Conservation (phyloP, 2,329 filamentous ascomycete genomes). For the Aspergillus alliaceus region DNA sequence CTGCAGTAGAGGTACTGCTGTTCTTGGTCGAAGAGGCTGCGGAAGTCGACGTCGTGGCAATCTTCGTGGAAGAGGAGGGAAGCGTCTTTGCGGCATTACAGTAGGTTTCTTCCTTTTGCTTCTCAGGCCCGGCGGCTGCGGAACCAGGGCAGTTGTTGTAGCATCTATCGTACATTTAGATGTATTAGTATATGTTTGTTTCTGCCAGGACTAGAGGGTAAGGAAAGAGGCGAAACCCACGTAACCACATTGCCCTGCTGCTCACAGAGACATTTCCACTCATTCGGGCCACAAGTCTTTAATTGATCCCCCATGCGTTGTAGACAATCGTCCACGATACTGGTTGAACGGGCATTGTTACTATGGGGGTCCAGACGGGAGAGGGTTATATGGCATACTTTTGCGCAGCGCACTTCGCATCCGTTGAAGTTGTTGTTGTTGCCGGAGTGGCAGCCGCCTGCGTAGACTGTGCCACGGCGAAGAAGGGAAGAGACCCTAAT, state of each 20-base stretch:
- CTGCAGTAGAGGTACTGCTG: not conserved
- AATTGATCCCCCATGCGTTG: conserved; percentile 42
- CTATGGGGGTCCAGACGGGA: not conserved
- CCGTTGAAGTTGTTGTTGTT: not conserved
- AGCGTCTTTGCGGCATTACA: conserved; percentile 45
- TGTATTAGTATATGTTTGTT: not conserved
- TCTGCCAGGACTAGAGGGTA: not conserved
- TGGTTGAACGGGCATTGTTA: conserved; percentile 18
- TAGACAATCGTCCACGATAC: conserved; percentile 54
- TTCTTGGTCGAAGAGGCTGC: not conserved
- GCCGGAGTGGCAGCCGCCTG: not conserved
- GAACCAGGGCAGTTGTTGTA: conserved; percentile 64
- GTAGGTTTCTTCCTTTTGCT: conserved; percentile 34
- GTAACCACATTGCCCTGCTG: conserved; percentile 55
- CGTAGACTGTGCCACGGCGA: not conserved
- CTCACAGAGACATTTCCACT: conserved; percentile 60
- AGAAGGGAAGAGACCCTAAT: not conserved
- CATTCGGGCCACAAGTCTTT: conserved; percentile 45
- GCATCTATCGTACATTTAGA: conserved; percentile 44
- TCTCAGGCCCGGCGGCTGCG: conserved; percentile 31
- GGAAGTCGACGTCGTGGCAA: not conserved
- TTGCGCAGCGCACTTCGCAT: conserved; percentile 16
- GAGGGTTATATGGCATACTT: conserved; percentile 8
- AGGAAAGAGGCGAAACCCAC: conserved; percentile 31
- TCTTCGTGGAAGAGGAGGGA: conserved; percentile 13